Conservation (phyloP, 2,329 filamentous ascomycete genomes). For the Diaporthe nobilis region DNA sequence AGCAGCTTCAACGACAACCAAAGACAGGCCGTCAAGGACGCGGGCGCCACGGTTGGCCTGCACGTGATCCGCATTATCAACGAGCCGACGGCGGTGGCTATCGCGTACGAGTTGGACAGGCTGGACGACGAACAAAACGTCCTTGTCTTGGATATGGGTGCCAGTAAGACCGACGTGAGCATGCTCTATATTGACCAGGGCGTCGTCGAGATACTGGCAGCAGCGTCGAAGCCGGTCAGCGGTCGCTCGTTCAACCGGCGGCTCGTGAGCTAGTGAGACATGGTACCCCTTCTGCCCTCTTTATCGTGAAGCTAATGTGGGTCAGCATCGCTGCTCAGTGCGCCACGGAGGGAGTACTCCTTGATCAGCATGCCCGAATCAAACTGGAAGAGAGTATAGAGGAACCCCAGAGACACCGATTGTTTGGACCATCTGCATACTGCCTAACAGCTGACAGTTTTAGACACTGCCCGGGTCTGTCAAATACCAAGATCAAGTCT, state of each 20-base stretch:
- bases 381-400: not conserved
- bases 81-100: not conserved
- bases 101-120: not conserved
- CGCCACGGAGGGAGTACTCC: not conserved
- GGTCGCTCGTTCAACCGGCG: not conserved
- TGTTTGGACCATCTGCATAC: not conserved
- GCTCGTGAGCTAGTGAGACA: not conserved
- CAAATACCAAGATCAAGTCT: not conserved
- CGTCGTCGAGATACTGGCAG: not conserved
- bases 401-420: not conserved
- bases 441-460: not conserved
- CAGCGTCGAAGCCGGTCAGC: not conserved
- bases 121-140: not conserved
- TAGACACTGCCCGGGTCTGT: not conserved
- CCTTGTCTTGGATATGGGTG: constrained; percentile 1
- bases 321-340: constrained; percentile 4
- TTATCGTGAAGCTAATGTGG: not conserved
- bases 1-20: not conserved
- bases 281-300: too few species aligned
- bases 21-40: not conserved
- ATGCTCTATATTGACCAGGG: not conserved
- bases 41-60: not conserved
- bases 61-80: not conserved
- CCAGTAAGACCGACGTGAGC: not conserved
- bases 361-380: not conserved